Percentiles rank a stretch among this genome's conserved stretches.
Evolutionary conservation across 192 early-diverging fungal genomes (phyloP).

Genomic region (Phycomyces nitens): DNA sequence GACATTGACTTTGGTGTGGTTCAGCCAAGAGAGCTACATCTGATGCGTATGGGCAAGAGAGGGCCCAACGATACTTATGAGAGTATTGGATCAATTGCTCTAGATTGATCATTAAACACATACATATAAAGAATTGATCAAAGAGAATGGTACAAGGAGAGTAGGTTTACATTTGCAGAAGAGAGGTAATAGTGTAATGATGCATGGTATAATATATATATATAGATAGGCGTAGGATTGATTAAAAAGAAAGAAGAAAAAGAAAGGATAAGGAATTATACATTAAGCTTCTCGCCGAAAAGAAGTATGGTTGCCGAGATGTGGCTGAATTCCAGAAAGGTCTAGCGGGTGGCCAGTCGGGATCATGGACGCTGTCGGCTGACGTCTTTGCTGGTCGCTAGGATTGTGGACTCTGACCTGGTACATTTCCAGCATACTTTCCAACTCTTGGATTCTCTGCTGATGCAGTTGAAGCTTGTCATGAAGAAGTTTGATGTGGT

Average conservation of each 20-base stretch:
- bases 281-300: no score
- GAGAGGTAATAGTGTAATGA: conserved; percentile 1
- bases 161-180: conserved; percentile 4
- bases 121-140: background rate
- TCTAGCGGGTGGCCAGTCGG: conserved; percentile 22
- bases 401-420: background rate
- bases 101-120: background rate
- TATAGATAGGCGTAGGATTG: background rate
- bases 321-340: conserved; percentile 3
- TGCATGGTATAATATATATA: background rate
- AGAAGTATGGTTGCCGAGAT: no score
- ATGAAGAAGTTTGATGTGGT: conserved; percentile 66
- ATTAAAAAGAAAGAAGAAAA: background rate
- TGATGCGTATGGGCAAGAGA: conserved; percentile 29
- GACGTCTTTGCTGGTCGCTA: background rate
- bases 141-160: background rate
- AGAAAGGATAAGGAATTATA: no score
- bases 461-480: conserved; percentile 21
- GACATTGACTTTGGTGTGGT: conserved; percentile 26
- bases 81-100: conserved; percentile 21
- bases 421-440: conserved; percentile 24
- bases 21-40: conserved; percentile 21
- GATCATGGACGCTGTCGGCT: background rate
- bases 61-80: conserved; percentile 17
- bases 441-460: conserved; percentile 35